Evolutionary conservation across 179 eudicot species (phyloP).

Genomic region (Amaranthus tricolor): DNA sequence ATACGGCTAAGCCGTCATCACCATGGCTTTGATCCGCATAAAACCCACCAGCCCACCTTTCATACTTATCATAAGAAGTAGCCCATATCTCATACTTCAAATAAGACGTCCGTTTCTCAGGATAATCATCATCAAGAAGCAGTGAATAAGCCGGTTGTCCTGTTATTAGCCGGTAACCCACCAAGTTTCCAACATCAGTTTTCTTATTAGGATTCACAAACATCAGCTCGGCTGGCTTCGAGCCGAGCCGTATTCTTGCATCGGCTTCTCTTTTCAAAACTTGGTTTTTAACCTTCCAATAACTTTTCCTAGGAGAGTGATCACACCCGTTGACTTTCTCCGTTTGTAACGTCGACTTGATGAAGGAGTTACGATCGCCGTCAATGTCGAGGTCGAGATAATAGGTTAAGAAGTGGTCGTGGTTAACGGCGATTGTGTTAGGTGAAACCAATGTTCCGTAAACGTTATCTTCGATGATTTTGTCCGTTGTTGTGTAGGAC

Average conservation of each 20-base stretch:
- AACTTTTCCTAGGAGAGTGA: slow-evolving; percentile 68
- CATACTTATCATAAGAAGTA: slow-evolving; percentile 56
- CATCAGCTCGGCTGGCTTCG: slow-evolving; percentile 41
- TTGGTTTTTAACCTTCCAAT: slow-evolving; percentile 55
- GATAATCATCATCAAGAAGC: slow-evolving; percentile 60
- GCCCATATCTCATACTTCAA: slow-evolving; percentile 78
- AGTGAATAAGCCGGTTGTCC: slow-evolving; percentile 58
- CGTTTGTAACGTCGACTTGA: slow-evolving; percentile 40
- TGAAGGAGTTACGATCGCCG: slow-evolving; percentile 50
- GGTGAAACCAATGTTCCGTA: slow-evolving; percentile 57
- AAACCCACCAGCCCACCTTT: slow-evolving; percentile 88
- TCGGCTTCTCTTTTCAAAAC: slow-evolving; percentile 40
- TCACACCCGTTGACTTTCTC: slow-evolving; percentile 18
- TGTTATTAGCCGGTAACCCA: slow-evolving; percentile 57
- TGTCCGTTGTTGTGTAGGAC: slow-evolving; percentile 35
- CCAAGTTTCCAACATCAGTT: slow-evolving; percentile 60
- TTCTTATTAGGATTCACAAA: slow-evolving; percentile 58
- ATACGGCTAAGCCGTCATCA: slow-evolving; percentile 66
- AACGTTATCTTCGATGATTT: slow-evolving; percentile 23
- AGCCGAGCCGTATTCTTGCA: slow-evolving; percentile 45
- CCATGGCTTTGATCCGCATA: slow-evolving; percentile 82
- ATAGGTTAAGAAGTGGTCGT: slow-evolving; percentile 72
- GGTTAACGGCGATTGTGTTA: slow-evolving; percentile 53
- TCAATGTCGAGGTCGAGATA: slow-evolving; percentile 70
- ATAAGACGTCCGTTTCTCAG: slow-evolving; percentile 61